Evolutionary conservation across 805 yeast genomes (phyloP), one percentile per base, ranked within the genome.

Genomic region (Cyberlindnera euphorbiae): DNA sequence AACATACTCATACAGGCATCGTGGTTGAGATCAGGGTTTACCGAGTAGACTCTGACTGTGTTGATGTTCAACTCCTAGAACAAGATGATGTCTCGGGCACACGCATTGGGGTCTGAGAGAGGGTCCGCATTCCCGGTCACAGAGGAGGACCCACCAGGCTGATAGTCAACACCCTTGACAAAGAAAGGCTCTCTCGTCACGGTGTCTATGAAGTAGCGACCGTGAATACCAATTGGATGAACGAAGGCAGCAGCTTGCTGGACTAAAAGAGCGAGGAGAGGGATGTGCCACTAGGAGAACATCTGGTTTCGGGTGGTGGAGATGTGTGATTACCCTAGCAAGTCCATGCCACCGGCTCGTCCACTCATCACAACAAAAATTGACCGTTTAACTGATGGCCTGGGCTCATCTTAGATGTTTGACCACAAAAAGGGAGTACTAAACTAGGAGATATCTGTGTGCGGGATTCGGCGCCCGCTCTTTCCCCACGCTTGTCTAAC

Each of bases 91-190:
- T 90, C 97, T 47, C 97, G 73, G 5, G 89, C 82, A 64, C 97
- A 90, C 14, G 60, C 52, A 10, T 70, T 62, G 4, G 78, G 70
- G 50, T 86, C 81, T 2, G 95, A 81, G 28, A 90, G 66, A 0
- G 96, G 96, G 55, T 90, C 97, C 8, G 49, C 55, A 6, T 51
- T 42, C 4, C 52, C 59, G n/a, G 64, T 64, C 17, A 78, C 79
- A 0, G 79, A 89, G 0, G 95, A 79, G 0, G 95, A 80, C 0
- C 97, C 97, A 8, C 97, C 97, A 0, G 97, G 97, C 54, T 90
- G 97, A 55, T 89, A 89, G 58, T 90, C 97, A 1, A 90, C 83
- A 14, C 97, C 97, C 58, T 75, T 80, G 25, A 89, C 71, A 49
- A 70, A 79, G 54, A 90, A 89, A 8, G 89, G 89, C 42, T 79